These are phyloP conservation scores for Phaffomyces antillensis DNA, from an alignment of 805 yeast genomes.

Conservation along the genomic window DNA sequence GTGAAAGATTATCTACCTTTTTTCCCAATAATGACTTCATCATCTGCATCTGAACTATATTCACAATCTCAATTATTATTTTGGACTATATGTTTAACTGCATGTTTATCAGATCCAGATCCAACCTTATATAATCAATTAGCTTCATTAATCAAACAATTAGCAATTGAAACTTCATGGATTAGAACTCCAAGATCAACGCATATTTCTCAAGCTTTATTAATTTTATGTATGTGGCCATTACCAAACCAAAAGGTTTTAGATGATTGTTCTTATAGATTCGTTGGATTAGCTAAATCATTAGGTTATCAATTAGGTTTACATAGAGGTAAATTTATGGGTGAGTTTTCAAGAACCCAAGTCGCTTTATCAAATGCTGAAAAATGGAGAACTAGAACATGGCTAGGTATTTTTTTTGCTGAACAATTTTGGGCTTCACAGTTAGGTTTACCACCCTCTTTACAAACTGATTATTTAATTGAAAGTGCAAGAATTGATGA, in stretches of 20 bases:
- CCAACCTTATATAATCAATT: conserved; percentile 73
- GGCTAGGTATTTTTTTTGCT: conserved; percentile 82
- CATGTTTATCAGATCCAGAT: conserved; percentile 80
- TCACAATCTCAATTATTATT: conserved; percentile 78
- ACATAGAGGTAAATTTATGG: conserved; percentile 86
- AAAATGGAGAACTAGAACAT: conserved; percentile 87
- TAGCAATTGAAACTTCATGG: conserved; percentile 92
- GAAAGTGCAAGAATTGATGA: conserved; percentile 69
- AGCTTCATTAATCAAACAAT: conserved; percentile 71
- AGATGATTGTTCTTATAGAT: conserved; percentile 87
- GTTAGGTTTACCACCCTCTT: conserved; percentile 80
- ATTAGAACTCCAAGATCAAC: conserved; percentile 88
- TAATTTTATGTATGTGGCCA: conserved; percentile 88
- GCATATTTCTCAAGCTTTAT: conserved; percentile 83
- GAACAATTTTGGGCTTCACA: conserved; percentile 90
- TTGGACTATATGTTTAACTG: conserved; percentile 87
- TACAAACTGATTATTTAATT: conserved; percentile 73
- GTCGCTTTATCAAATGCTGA: conserved; percentile 86
- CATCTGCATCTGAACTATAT: conserved; percentile 67
- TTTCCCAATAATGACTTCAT: conserved; percentile 70
- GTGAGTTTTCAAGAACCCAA: conserved; percentile 86
- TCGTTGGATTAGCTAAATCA: conserved; percentile 79
- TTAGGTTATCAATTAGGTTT: conserved; percentile 81
- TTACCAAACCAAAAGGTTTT: conserved; percentile 85
- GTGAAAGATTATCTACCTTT: conserved; percentile 62